Base-by-base conservation (phyloP, 2,329 filamentous ascomycete genomes). In the Coniochaeta prunicola region DNA sequence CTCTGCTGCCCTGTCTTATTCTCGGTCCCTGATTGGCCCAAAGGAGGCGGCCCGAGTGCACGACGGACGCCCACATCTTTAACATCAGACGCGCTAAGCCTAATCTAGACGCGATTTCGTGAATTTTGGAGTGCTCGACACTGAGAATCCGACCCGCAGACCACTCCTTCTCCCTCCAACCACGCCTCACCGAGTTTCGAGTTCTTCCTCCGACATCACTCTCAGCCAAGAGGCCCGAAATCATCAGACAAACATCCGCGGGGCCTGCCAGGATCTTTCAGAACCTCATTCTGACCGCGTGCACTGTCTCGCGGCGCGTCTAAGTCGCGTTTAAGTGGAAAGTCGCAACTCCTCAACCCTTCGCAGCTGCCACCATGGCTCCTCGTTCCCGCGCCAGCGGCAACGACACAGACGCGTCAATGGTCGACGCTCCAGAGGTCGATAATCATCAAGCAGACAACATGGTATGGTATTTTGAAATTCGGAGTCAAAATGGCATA, bases 371-470 rank as follows among this genome's bases (percentile, higher is more conserved):
- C 66, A 85, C 83, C 81, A 80, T 82, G 68, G 80, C 82, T 63
- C 71, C 76, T 67, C 79, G 81, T 66, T 77, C 79, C 63, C 77
- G 76, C 71, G 75, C 74, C 68, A 76, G 74, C 68, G 83, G 74
- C 67, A 78, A 75, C 65, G 82, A 86, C 64, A 77, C 77, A 38
- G 83, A 86, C 77, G 81, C 82, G 74, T 85, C 84, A 61, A 87
- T 86, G 82, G 79, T 77, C 48, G 85, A 87, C 70, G 81, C 77
- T 58, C 80, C 80, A 28, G 80, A 80, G 21, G 66, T 74, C 53
- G 74, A 71, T 13, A 71, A 73, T 33, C 68, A 62, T 42, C 64
- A 58, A 15, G 70, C 60, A 53, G 77, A 82, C n/a, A 75, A 77
- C 60, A 82, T 82, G 77, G 82, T 84, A 68, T 53, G 62, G n/a